Base-by-base conservation (phyloP, 345 rosid genomes). In the Viola odorata region DNA sequence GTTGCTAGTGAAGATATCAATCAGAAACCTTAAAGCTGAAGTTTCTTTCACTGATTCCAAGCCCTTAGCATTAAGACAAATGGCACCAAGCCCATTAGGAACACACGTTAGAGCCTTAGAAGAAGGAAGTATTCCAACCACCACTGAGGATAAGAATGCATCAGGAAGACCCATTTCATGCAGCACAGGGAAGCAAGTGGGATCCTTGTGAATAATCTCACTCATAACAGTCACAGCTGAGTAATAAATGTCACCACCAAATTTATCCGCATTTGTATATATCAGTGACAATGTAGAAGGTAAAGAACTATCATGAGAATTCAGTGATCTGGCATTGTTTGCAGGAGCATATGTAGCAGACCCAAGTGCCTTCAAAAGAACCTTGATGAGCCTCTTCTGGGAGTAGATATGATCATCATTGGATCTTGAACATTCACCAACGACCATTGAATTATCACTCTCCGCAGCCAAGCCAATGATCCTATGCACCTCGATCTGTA, bases 211-310 rank as follows among this genome's bases (percentile, higher is more conserved):
- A 72, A 92, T 85, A 55, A 89, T 82, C 68, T 92, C 96, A 74
- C 96, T 89, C 98, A 92, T 92, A 48, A 92, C 91, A 50, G 96
- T 89, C 71, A 92, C 98, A 64, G 98, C 96, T 37, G 98, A 87
- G 80, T 84, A 78, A 66, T 85, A 92, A 47, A 92, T 89, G 59
- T 89, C 98, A 51, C 98, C 94, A 56, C 96, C 96, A 83, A 92
- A 89, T 71, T 84, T 92, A 73, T 77, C 86, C 12, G 89, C 83
- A 73, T 85, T 82, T 65, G 63, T 73, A 73, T 77, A 87, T 77
- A 92, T 84, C 57, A 81, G 77, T 1, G 96, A 81, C 75, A 92
- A 80, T 41, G 94, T 87, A 69, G 75, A 79, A 60, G 96, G 94
- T 61, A 89, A 74, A 58, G 84, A 74, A 73, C 81, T 82, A 50